Base-by-base conservation (phyloP, 768 basidiomycete species). In the Postia placenta region DNA sequence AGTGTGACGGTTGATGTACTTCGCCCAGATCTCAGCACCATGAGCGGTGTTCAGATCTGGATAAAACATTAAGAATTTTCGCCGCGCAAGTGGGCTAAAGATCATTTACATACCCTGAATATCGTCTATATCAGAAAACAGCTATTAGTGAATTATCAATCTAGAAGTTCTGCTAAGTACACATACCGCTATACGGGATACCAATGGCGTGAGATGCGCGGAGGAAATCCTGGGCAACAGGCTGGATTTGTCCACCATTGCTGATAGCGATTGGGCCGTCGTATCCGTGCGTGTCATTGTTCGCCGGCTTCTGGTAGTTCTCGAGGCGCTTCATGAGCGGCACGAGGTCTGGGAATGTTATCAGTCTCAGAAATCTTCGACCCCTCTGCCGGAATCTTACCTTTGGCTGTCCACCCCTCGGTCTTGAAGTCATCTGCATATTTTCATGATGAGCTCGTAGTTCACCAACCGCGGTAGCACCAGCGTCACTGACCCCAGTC, bases 291-390 rank as follows among this genome's bases (percentile, higher is more conserved):
- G 75, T 79, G 50, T 80, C 68, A 62, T 79, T 84, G 68, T 83
- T 83, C 22, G 62, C 65, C 1, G 84, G 82, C 67, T 84, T 84
- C 72, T 85, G 84, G 62, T 87, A 85, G 69, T 85, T 83, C 74
- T 86, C 83, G 48, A 85, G 69, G 44, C 83, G 70, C 67, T 85
- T 85, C 84, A 86, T 87, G 53, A 85, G 69, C 3, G 83, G 84
- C 43, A 84, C 58, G 15, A 86, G 72, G 56, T 85, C 84, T 82
- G 46, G 17, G 17, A n/a, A n/a, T 26, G 37, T 7, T 15, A 38
- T 33, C 23, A 17, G 12, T 27, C 27, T 23, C 45, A 25, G 27
- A 27, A 35, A 9, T 35, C 33, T 9, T 35, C 11, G 9, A n/a
- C 9, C n/a, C 33, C 33, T 35, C 33, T 35, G 33, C 5, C 7